phyloP scores from a whole-genome alignment of 768 basidiomycete species.

The Ramaria rubella region DNA sequence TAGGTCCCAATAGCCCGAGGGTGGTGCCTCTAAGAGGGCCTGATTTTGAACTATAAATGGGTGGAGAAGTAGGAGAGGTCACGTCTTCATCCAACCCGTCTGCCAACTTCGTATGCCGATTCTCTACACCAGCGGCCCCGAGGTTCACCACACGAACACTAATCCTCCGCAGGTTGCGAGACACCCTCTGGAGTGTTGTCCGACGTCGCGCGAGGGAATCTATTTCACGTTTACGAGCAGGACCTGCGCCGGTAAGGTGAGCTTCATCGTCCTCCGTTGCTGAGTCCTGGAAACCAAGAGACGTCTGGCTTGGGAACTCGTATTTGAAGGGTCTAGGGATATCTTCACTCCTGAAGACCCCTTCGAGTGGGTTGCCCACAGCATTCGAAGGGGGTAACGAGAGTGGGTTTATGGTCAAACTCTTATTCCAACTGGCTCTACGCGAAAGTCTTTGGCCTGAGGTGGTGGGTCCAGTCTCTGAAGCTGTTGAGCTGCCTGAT shows the following conservation, averaged over 20 bases:
- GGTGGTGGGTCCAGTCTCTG: neutral
- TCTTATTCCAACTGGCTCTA: constrained; percentile 8
- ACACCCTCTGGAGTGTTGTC: constrained; percentile 51
- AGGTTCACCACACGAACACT: constrained; percentile 81
- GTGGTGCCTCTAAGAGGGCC: constrained; percentile 67
- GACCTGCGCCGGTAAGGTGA: constrained; percentile 1
- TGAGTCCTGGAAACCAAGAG: neutral
- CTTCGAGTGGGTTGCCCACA: neutral
- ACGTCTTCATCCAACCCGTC: constrained; percentile 1
- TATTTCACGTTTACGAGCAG: neutral
- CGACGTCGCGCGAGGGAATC: neutral
- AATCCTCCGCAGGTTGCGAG: constrained; percentile 51
- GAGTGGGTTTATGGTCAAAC: neutral
- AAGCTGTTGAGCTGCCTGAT: constrained; percentile 3
- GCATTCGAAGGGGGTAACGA: neutral
- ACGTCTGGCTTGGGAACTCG: constrained; percentile 8
- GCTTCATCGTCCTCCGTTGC: constrained; percentile 7
- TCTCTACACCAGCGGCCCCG: constrained; percentile 52
- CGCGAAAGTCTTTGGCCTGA: constrained; percentile 6
- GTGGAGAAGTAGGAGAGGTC: neutral
- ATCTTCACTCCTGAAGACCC: constrained; percentile 1
- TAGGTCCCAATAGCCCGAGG: constrained; percentile 67
- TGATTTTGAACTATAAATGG: neutral
- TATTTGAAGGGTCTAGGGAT: constrained; percentile 4
- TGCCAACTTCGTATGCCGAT: constrained; percentile 15